A percentile compares a stretch with the other conserved stretches of the same genome.
These are phyloP conservation scores for Lecanicillium sp. DNA, from an alignment of 2,329 filamentous ascomycete species.

Conservation along the genomic window DNA sequence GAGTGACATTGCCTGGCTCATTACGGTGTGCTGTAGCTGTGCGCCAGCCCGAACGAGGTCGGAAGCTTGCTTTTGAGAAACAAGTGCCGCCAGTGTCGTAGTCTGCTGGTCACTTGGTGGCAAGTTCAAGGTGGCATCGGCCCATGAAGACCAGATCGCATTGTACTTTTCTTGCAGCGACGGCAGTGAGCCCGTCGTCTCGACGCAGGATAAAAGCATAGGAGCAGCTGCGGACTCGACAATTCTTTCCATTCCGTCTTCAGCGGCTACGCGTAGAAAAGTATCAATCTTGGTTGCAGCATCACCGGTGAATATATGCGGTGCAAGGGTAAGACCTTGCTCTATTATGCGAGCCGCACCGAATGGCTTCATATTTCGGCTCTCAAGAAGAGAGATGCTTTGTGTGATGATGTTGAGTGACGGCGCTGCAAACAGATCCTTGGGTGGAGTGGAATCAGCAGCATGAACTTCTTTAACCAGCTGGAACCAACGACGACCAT, in stretches of 20 bases:
- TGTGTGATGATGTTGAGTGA: conserved; percentile 23
- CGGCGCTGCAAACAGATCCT: conserved; percentile 21
- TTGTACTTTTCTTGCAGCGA: conserved; percentile 28
- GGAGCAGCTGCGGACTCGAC: conserved; percentile 60
- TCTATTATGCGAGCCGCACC: conserved; percentile 42
- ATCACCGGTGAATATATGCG: conserved; percentile 30
- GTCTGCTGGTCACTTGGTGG: conserved; percentile 14
- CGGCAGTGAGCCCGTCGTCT: conserved; percentile 39
- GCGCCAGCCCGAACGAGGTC: conserved; percentile 28
- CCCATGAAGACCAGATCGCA: conserved; percentile 36
- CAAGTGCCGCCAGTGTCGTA: conserved; percentile 32
- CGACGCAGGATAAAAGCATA: conserved; percentile 58
- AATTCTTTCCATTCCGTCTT: conserved; percentile 47
- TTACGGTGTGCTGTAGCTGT: conserved; percentile 39
- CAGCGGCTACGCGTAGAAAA: conserved; percentile 41
- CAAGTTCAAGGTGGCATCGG: conserved; percentile 30
- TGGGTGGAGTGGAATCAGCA: conserved; percentile 14
- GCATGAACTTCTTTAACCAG: conserved; percentile 40
- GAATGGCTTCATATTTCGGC: conserved; percentile 48
- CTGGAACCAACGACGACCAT: conserved; percentile 60
- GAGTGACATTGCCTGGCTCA: conserved; percentile 29
- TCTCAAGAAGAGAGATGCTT: conserved; percentile 34
- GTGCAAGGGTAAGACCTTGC: conserved; percentile 27
- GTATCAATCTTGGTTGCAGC: conserved; percentile 28
- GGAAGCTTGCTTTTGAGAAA: conserved; percentile 34